Evolutionary conservation across 169 alveolate genomes (phyloP).

Genomic region (Babesia bigemina): DNA sequence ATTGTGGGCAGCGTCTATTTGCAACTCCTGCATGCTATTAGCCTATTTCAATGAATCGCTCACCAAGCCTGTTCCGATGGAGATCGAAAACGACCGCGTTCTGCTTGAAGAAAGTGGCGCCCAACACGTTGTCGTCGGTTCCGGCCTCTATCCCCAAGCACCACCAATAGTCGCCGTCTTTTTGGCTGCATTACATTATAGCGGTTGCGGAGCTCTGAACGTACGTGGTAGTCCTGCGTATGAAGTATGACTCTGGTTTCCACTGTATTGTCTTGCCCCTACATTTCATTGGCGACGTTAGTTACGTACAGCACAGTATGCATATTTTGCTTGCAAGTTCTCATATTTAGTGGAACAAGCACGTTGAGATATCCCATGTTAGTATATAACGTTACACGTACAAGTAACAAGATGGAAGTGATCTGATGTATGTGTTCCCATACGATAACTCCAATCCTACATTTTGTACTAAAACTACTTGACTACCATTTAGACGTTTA

Average conservation of each 20-base stretch:
- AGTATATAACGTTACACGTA: no score
- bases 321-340: no score
- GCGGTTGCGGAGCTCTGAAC: not conserved
- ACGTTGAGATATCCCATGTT: no score
- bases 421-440: no score
- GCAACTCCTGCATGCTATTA: not conserved
- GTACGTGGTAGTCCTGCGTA: slow-evolving; percentile 38
- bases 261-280: slow-evolving; percentile 45
- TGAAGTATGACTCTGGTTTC: slow-evolving; percentile 63
- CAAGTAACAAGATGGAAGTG: no score
- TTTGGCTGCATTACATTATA: slow-evolving; percentile 24
- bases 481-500: no score
- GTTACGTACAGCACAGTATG: no score
- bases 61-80: slow-evolving; percentile 56
- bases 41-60: not conserved
- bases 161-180: slow-evolving; percentile 67
- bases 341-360: no score
- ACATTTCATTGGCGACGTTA: not conserved
- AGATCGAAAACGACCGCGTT: slow-evolving; percentile 70
- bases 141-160: slow-evolving; percentile 75
- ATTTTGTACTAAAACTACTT: no score
- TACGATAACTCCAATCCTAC: no score
- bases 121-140: slow-evolving; percentile 68
- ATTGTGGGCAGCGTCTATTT: not conserved
- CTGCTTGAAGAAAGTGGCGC: slow-evolving; percentile 76